phyloP scores from a whole-genome alignment of 2,329 filamentous ascomycete species.

The Stachybotrys chlorohalonatus region DNA sequence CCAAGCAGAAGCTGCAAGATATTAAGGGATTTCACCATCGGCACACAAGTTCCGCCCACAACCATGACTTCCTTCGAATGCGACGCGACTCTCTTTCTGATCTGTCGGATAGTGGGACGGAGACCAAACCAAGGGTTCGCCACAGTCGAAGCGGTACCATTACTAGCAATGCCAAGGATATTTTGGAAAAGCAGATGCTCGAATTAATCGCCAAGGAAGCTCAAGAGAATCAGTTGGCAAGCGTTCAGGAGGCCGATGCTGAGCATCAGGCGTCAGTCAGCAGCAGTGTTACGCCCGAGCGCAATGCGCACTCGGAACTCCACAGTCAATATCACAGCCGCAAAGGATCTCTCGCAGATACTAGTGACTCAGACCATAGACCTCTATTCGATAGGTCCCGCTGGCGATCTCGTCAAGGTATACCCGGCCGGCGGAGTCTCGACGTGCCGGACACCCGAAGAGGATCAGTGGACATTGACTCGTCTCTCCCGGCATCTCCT shows the following conservation, averaged over 20 bases:
- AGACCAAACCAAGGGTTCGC: conserved; percentile 21
- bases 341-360: conserved; percentile 27
- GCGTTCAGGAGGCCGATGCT: conserved; percentile 21
- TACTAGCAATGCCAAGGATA: conserved; percentile 37
- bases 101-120: conserved; percentile 48
- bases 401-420: conserved; percentile 11
- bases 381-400: conserved; percentile 10
- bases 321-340: conserved; percentile 22
- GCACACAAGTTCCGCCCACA: conserved; percentile 38
- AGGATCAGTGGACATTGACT: conserved; percentile 34
- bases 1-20: conserved; percentile 50
- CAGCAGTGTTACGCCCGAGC: conserved; percentile 23
- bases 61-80: conserved; percentile 42
- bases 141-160: conserved; percentile 34
- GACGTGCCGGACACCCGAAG: conserved; percentile 34
- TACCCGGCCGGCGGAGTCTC: conserved; percentile 31
- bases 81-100: conserved; percentile 46
- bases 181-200: conserved; percentile 53
- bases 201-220: conserved; percentile 50
- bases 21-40: conserved; percentile 47
- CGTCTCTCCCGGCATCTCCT: conserved; percentile 42
- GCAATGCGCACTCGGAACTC: conserved; percentile 13
- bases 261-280: conserved; percentile 22
- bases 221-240: conserved; percentile 28
- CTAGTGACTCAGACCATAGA: conserved; percentile 30